Evolutionary conservation across 1,284 basidiomycete genomes (phyloP), one percentile per base, ranked within the genome.

Genomic region (Sanguinoderma infundibulare): DNA sequence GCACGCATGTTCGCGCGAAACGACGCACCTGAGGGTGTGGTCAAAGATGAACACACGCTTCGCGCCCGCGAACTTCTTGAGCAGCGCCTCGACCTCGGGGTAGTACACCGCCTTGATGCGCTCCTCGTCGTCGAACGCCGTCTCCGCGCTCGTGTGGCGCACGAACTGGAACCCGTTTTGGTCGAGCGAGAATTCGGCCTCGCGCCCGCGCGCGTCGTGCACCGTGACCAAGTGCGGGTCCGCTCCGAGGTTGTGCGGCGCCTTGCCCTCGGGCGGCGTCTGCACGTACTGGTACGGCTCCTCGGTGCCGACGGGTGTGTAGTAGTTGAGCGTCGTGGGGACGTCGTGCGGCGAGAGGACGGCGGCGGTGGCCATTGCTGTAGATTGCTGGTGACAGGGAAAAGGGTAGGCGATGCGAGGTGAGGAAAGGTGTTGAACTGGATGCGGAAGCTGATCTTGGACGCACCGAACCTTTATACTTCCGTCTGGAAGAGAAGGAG

Each of bases 31-130:
- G 63, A 64, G 59, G 17, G 65, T 80, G 63, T 81, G 77, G 59
- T 82, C 78, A 28, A 82, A 82, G 52, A 82, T 73, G 62, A 77
- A 66, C 20, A 80, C 72, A 28, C 69, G 73, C 64, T 74, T 76
- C 8, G 75, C 79, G 3, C 77, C 79, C 0, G 75, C 71, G 20
- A 76, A 59, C 54, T 73, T 71, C 70, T 78, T 82, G 58, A 82
- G 53, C 36, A 83, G 66, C 57, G 75, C 72, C 60, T 77, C 76
- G 0, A 76, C 70, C 68, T 82, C 81, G 42, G 67, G 57, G 60
- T 82, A 82, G 53, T 80, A 80, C 24, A 51, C 60, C 5, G 39
- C 47, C 62, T 67, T 68, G 66, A 83, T 79, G 57, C 64, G 68
- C 36, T 74, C 75, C 24, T 80, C 78, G 57, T 82, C 74, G 9